phyloP scores from a whole-genome alignment of 139 green algal genomes.

The Chlamydomonas incerta region DNA sequence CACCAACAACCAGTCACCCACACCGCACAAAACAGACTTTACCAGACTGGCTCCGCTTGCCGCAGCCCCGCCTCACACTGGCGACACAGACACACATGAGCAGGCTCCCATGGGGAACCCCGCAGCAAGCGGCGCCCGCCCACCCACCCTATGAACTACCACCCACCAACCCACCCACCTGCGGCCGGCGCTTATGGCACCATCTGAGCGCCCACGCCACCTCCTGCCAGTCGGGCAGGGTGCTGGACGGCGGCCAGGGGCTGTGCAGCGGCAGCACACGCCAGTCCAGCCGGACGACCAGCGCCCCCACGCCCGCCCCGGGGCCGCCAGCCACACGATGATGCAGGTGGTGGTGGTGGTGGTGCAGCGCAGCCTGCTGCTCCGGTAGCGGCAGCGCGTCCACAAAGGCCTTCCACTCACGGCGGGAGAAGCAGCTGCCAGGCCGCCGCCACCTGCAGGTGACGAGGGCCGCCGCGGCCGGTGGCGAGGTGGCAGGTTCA shows the following conservation, averaged over 20 bases:
- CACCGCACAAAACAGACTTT: too few species aligned
- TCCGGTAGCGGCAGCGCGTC: neutral
- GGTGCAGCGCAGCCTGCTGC: too few species aligned
- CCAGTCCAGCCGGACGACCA: slow-evolving; percentile 16
- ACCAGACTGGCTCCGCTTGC: neutral
- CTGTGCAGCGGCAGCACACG: slow-evolving; percentile 21
- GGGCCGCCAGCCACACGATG: neutral
- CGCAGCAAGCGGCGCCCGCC: too few species aligned
- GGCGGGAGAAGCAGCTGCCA: neutral
- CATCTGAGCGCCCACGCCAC: neutral
- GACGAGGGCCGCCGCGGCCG: too few species aligned
- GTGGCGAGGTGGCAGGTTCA: too few species aligned
- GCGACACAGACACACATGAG: neutral
- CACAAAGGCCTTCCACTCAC: slow-evolving; percentile 17
- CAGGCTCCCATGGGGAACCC: too few species aligned
- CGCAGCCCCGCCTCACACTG: neutral
- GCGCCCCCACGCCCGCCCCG: neutral
- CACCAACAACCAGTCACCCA: neutral
- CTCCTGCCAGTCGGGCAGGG: slow-evolving; percentile 17
- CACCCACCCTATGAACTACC: too few species aligned
- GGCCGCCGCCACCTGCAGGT: slow-evolving; percentile 16
- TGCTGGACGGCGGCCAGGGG: neutral
- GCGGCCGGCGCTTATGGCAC: slow-evolving; percentile 3
- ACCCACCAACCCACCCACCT: slow-evolving; percentile 14
- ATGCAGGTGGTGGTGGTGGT: neutral